A percentile compares a stretch with the other conserved stretches of the same genome.
These are phyloP conservation scores for Dittrichia graveolens DNA, from an alignment of 129 eudicot species.

Conservation along the genomic window DNA sequence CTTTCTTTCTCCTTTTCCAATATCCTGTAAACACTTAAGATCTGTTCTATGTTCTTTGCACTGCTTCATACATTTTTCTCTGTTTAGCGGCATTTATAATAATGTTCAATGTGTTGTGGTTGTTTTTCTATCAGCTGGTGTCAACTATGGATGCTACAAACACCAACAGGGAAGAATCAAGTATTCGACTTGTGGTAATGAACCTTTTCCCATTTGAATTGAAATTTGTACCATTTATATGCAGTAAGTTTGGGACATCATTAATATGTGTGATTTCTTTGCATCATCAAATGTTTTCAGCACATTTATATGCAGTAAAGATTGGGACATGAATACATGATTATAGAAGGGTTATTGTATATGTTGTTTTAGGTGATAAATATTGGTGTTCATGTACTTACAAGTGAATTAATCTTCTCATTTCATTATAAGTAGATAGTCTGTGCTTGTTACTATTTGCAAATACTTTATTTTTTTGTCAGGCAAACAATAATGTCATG, in stretches of 20 bases:
- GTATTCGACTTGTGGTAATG: slow-evolving; percentile 28
- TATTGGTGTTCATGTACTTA: not conserved
- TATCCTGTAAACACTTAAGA: not conserved
- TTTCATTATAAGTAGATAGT: not conserved
- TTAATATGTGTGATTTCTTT: not conserved
- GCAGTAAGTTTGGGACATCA: not conserved
- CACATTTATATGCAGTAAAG: no score
- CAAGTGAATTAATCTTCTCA: not conserved
- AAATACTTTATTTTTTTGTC: slow-evolving; percentile 24
- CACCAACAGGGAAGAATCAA: slow-evolving; percentile 31
- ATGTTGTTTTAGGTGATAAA: slow-evolving; percentile 1
- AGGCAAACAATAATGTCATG: slow-evolving; percentile 51
- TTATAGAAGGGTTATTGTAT: slow-evolving; percentile 7
- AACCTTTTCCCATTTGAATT: not conserved
- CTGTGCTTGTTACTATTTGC: slow-evolving; percentile 11
- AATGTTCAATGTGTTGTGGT: slow-evolving; percentile 16
- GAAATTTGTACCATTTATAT: not conserved
- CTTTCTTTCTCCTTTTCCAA: not conserved
- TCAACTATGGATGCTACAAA: slow-evolving; percentile 36
- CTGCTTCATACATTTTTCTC: not conserved
- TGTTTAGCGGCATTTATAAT: not conserved
- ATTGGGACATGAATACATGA: no score
- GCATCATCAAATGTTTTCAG: not conserved
- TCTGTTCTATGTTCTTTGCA: slow-evolving; percentile 3
- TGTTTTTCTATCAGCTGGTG: slow-evolving; percentile 19